Percentiles rank a stretch among this genome's conserved stretches.
Evolutionary conservation across 2,329 filamentous ascomycete species (phyloP).

Genomic region (Stagonosporopsis vannaccii): DNA sequence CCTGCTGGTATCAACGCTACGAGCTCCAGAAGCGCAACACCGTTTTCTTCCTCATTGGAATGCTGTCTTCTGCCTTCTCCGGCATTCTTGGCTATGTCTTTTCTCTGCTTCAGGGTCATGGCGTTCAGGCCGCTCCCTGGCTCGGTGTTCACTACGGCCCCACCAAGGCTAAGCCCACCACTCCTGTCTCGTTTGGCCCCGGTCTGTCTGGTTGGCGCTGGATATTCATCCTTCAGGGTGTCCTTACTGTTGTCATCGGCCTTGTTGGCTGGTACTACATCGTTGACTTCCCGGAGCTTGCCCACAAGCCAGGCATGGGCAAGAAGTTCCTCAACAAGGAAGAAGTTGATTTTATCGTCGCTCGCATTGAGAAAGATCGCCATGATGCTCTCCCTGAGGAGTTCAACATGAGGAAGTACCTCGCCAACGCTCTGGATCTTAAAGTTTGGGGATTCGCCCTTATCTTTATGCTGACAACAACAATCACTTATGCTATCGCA

Average conservation of each 20-base stretch:
- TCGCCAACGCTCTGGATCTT: slow-evolving; percentile 27
- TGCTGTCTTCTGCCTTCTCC: slow-evolving; percentile 35
- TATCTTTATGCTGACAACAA: slow-evolving; percentile 35
- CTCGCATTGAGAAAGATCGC: slow-evolving; percentile 37
- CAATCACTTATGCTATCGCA: slow-evolving; percentile 40
- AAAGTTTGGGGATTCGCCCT: slow-evolving; percentile 34
- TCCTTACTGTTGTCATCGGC: slow-evolving; percentile 30
- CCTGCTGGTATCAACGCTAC: slow-evolving; percentile 66
- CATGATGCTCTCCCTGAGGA: slow-evolving; percentile 39
- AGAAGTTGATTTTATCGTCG: slow-evolving; percentile 39
- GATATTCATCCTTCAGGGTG: slow-evolving; percentile 36
- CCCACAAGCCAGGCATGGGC: slow-evolving; percentile 28
- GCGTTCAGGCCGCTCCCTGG: slow-evolving; percentile 36
- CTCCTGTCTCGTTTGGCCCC: slow-evolving; percentile 32
- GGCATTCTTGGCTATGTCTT: slow-evolving; percentile 39
- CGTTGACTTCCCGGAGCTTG: slow-evolving; percentile 38
- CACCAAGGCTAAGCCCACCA: slow-evolving; percentile 31
- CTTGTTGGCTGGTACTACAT: slow-evolving; percentile 34
- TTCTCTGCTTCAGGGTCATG: slow-evolving; percentile 60
- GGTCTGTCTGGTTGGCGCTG: slow-evolving; percentile 45
- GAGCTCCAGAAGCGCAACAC: slow-evolving; percentile 64
- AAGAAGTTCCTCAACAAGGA: slow-evolving; percentile 37
- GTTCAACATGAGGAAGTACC: slow-evolving; percentile 33
- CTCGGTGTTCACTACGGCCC: slow-evolving; percentile 43
- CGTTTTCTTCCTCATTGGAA: slow-evolving; percentile 58